phyloP scores from a whole-genome alignment of 176 grass and related monocot genomes.

The Urochloa ruziziensis region DNA sequence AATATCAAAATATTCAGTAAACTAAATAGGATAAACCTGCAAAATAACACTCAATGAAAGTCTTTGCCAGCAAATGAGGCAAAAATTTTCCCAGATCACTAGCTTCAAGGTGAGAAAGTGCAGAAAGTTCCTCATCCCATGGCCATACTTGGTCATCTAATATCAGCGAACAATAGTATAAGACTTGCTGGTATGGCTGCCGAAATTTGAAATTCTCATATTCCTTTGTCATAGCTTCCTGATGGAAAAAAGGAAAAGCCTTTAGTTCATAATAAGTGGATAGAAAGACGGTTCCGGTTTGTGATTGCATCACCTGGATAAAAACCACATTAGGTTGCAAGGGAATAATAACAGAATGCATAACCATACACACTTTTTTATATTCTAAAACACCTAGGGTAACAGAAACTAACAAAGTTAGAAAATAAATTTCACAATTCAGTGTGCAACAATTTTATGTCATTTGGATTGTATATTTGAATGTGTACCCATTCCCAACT shows the following conservation, averaged over 20 bases:
- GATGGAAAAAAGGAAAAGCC: slow-evolving; percentile 26
- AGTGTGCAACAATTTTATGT: background rate
- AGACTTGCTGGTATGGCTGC: slow-evolving; percentile 74
- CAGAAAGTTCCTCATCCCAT: slow-evolving; percentile 83
- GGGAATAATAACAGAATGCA: background rate
- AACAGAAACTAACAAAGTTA: background rate
- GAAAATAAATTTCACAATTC: background rate
- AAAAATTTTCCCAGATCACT: slow-evolving; percentile 54
- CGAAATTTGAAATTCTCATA: slow-evolving; percentile 89
- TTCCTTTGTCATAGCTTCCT: slow-evolving; percentile 81
- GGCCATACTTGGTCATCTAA: slow-evolving; percentile 74
- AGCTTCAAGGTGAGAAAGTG: slow-evolving; percentile 66
- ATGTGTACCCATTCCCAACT: background rate
- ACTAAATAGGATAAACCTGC: slow-evolving; percentile 53
- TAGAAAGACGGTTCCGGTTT: slow-evolving; percentile 17
- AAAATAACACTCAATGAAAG: slow-evolving; percentile 83
- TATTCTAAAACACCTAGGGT: slow-evolving; percentile 17
- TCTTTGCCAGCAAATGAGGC: slow-evolving; percentile 62
- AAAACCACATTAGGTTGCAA: slow-evolving; percentile 7
- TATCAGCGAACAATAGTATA: slow-evolving; percentile 74
- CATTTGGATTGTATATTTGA: background rate
- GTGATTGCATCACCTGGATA: background rate
- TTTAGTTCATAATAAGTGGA: background rate
- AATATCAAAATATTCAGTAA: slow-evolving; percentile 15
- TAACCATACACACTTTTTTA: background rate